phyloP scores from a whole-genome alignment of 257 asterid genomes.

The Euphrasia confusa region DNA sequence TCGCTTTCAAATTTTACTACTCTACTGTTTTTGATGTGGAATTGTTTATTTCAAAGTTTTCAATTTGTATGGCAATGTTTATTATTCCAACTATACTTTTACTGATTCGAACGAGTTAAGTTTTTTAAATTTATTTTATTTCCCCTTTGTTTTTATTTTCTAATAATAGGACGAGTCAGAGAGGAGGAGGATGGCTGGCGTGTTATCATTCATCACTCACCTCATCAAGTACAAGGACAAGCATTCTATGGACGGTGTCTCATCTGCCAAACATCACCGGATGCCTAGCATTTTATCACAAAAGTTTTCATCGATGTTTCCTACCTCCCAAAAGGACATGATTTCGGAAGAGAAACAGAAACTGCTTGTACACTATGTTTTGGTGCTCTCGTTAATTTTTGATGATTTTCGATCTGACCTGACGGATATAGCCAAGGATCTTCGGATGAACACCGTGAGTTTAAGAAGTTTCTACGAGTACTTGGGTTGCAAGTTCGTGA shows the following conservation, averaged over 20 bases:
- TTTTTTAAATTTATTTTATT: neutral
- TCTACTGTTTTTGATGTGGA: neutral
- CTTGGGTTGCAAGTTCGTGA: constrained; percentile 77
- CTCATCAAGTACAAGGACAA: constrained; percentile 75
- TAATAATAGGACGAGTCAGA: constrained; percentile 46
- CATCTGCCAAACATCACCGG: constrained; percentile 61
- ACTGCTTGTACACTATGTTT: constrained; percentile 60
- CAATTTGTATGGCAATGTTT: neutral
- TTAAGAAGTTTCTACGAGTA: constrained; percentile 47
- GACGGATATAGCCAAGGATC: constrained; percentile 71
- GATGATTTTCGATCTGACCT: constrained; percentile 65
- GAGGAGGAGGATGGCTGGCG: constrained; percentile 51
- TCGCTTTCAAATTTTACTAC: neutral
- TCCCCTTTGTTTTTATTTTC: constrained; percentile 1
- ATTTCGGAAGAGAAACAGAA: constrained; percentile 43
- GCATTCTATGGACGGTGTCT: constrained; percentile 67
- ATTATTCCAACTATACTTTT: neutral
- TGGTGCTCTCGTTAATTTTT: constrained; percentile 72
- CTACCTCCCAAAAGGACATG: constrained; percentile 32
- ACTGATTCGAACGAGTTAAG: neutral
- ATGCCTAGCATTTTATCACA: constrained; percentile 57
- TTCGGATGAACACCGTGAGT: constrained; percentile 38
- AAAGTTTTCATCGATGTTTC: constrained; percentile 64
- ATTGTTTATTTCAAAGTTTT: neutral
- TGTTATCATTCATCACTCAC: constrained; percentile 73